phyloP scores from a whole-genome alignment of 768 basidiomycete species.

The Termitomyces eurrhizus region DNA sequence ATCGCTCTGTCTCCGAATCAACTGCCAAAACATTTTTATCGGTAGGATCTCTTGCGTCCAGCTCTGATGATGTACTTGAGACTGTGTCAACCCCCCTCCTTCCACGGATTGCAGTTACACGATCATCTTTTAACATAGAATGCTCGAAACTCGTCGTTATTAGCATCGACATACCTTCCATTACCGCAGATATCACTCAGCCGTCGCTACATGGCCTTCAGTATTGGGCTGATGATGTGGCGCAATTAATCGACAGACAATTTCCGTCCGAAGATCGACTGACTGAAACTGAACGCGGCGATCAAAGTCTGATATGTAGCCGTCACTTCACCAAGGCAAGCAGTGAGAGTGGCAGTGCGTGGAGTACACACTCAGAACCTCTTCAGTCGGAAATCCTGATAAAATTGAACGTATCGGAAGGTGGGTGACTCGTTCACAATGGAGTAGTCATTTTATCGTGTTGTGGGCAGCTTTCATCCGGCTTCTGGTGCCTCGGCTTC shows the following conservation, averaged over 20 bases:
- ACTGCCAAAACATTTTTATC: conserved; percentile 47
- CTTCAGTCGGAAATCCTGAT: conserved; percentile 40
- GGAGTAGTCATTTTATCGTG: neutral
- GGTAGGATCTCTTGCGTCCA: conserved; percentile 38
- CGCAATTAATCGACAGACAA: conserved; percentile 59
- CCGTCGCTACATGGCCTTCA: conserved; percentile 70
- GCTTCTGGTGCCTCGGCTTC: conserved; percentile 46
- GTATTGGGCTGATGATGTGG: conserved; percentile 82
- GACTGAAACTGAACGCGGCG: conserved; percentile 36
- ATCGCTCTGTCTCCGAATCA: conserved; percentile 33
- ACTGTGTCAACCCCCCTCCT: conserved; percentile 19
- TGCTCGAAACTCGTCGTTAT: conserved; percentile 23
- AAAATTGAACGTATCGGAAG: conserved; percentile 47
- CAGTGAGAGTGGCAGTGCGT: conserved; percentile 37
- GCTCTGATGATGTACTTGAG: conserved; percentile 14
- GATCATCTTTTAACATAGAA: conserved; percentile 18
- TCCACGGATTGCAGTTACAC: conserved; percentile 33
- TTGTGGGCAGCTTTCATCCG: conserved; percentile 31
- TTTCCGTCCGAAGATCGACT: conserved; percentile 24
- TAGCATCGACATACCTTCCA: conserved; percentile 53
- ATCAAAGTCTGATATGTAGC: conserved; percentile 74
- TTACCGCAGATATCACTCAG: conserved; percentile 63
- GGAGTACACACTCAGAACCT: conserved; percentile 21
- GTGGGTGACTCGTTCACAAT: conserved; percentile 21
- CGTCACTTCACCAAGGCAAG: conserved; percentile 66